A percentile compares a stretch with the other conserved stretches of the same genome.
phyloP scores from a whole-genome alignment of 352 stramenopile genomes.

The Phytophthora meadii region DNA sequence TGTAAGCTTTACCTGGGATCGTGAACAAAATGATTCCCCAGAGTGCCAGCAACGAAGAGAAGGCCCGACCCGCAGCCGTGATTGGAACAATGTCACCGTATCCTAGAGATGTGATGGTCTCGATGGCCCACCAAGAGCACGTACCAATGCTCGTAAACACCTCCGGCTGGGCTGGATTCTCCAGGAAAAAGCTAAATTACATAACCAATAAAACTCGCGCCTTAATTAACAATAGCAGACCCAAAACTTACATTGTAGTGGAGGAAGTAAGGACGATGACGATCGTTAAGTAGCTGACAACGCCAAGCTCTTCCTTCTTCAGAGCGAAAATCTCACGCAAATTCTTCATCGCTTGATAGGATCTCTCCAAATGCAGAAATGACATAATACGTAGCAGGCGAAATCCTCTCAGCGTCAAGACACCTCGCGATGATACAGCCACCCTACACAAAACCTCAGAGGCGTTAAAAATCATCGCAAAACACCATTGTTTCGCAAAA shows the following conservation, averaged over 20 bases:
- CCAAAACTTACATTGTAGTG: conserved; percentile 76
- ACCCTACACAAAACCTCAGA: conserved; percentile 26
- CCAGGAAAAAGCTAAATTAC: conserved; percentile 72
- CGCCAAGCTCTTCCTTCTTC: conserved; percentile 80
- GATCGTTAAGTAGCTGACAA: conserved; percentile 83
- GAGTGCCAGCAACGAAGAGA: conserved; percentile 77
- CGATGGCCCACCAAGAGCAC: conserved; percentile 81
- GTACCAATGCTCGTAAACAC: conserved; percentile 82
- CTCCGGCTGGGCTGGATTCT: conserved; percentile 73
- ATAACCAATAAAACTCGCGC: neutral
- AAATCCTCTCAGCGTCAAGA: conserved; percentile 75
- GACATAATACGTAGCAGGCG: conserved; percentile 82
- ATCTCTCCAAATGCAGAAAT: conserved; percentile 80
- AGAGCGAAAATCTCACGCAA: conserved; percentile 73
- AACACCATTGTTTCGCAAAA: conserved; percentile 6
- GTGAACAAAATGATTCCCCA: conserved; percentile 91
- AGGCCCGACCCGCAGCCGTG: conserved; percentile 66
- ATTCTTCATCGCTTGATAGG: conserved; percentile 82
- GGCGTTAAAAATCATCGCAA: neutral
- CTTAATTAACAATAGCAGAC: neutral
- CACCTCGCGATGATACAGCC: conserved; percentile 48
- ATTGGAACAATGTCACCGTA: conserved; percentile 88
- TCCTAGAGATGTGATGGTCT: conserved; percentile 88
- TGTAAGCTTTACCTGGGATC: conserved; percentile 55
- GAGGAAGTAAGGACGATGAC: conserved; percentile 83